Conservation (phyloP, 768 basidiomycete species). For the Trametes punicea region DNA sequence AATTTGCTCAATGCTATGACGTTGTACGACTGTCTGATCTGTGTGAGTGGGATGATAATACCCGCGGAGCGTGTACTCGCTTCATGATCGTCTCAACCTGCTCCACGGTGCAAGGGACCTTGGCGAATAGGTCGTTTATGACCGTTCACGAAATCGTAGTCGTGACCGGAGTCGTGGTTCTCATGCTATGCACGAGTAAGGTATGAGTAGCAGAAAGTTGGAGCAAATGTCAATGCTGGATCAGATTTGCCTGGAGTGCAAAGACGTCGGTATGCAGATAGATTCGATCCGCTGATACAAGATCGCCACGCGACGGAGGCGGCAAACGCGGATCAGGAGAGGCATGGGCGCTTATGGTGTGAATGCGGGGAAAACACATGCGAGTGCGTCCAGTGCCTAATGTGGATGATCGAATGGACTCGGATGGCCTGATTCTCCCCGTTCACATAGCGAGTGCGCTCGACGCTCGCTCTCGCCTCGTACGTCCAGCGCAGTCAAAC, state of each 20-base stretch:
- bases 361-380: conserved; percentile 14
- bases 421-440: conserved; percentile 1
- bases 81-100: not conserved
- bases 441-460: not conserved
- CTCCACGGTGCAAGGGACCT: too few species aligned
- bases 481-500: not conserved
- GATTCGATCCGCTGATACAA: too few species aligned
- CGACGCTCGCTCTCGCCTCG: not conserved
- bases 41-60: not conserved
- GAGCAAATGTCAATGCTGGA: too few species aligned
- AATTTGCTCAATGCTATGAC: conserved; percentile 9
- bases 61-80: not conserved
- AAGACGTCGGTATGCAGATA: too few species aligned
- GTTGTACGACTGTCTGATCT: conserved; percentile 7
- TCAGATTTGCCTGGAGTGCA: too few species aligned
- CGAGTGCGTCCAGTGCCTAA: too few species aligned
- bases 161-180: too few species aligned
- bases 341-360: not conserved
- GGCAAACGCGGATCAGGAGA: not conserved
- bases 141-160: too few species aligned
- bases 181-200: too few species aligned
- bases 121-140: too few species aligned
- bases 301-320: too few species aligned
- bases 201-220: too few species aligned
- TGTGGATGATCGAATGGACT: not conserved